Evolutionary conservation across 83 land plant genomes (phyloP), one percentile per base, ranked within the genome.

Genomic region (Thuja plicata): DNA sequence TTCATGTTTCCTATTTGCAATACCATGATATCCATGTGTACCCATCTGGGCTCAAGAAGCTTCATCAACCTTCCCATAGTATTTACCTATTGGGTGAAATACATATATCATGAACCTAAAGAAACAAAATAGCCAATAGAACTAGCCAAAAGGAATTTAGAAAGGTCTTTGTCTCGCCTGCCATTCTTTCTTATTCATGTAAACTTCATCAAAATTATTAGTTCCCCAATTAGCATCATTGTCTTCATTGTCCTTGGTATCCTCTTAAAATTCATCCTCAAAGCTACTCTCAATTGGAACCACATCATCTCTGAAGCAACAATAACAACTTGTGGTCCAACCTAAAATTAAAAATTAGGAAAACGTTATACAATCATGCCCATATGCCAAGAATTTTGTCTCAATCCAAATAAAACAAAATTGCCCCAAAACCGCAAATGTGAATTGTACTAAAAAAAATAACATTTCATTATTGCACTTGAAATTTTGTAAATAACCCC

Each of bases 251-350:
- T 52, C 60, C 35, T 81, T 60, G 24, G 24, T 76, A 12, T 17
- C 17, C 50, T 50, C 85, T 78, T 87, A 79, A 77, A 73, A 86
- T 17, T 88, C 89, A 79, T 38, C 95, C 48, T 88, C 94, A 86
- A 52, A 50, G 13, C 27, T 70, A n/a, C 37, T 86, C 52, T 87
- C 81, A 43, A 37, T 89, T 88, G 93, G 60, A 84, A 88, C 84
- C 84, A 87, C 54, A 38, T 92, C 94, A 88, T 89, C 85, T 88
- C 88, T 89, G 87, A 89, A 8, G 94, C 40, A 19, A 92, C 91
- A 88, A 87, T 88, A 21, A 96, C 94, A 71, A 91, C 96, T 57
- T 80, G 90, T 10, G 98, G 97, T 37, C 91, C 92, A 88, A 96
- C 96, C 98, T 95, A 86, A 17, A 66, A 87, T 32, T 30, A 38